These are phyloP conservation scores for Talaromyces liani DNA, from an alignment of 495 filamentous ascomycete species.

Conservation along the genomic window DNA sequence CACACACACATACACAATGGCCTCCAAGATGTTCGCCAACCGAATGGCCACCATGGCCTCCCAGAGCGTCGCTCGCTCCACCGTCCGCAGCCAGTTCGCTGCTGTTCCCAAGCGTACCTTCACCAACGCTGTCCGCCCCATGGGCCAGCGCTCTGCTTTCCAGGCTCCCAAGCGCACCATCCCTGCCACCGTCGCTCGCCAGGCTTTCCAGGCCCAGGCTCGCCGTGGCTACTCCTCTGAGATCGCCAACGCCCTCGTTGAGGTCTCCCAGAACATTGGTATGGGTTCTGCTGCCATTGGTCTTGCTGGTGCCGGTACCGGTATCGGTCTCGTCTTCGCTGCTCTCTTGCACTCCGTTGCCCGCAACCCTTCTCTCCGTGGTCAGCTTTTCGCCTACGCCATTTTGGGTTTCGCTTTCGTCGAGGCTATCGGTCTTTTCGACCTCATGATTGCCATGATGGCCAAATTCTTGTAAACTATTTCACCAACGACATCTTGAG, in stretches of 20 bases:
- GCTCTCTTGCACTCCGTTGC: constrained; percentile 75
- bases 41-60: constrained; percentile 41
- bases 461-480: constrained; percentile 54
- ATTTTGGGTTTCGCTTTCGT: constrained; percentile 93
- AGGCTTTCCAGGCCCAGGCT: constrained; percentile 51
- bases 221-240: constrained; percentile 72
- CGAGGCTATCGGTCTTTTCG: constrained; percentile 89
- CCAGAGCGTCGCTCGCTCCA: constrained; percentile 63
- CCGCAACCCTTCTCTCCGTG: constrained; percentile 84
- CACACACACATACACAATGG: constrained; percentile 54
- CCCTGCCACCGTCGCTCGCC: constrained; percentile 51
- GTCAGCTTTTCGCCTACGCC: constrained; percentile 88
- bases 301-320: constrained; percentile 85
- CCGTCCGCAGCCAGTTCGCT: constrained; percentile 51
- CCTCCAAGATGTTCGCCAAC: constrained; percentile 52
- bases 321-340: constrained; percentile 88
- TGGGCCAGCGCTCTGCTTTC: constrained; percentile 26
- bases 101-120: constrained; percentile 63
- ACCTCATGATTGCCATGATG: constrained; percentile 89
- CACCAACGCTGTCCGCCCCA: constrained; percentile 34
- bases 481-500: not conserved
- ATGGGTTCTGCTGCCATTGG: constrained; percentile 82
- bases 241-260: constrained; percentile 77
- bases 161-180: constrained; percentile 62
- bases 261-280: constrained; percentile 81